Evolutionary conservation across 2,329 filamentous ascomycete genomes (phyloP), one percentile per base, ranked within the genome.

Genomic region (Curvularia sp.): DNA sequence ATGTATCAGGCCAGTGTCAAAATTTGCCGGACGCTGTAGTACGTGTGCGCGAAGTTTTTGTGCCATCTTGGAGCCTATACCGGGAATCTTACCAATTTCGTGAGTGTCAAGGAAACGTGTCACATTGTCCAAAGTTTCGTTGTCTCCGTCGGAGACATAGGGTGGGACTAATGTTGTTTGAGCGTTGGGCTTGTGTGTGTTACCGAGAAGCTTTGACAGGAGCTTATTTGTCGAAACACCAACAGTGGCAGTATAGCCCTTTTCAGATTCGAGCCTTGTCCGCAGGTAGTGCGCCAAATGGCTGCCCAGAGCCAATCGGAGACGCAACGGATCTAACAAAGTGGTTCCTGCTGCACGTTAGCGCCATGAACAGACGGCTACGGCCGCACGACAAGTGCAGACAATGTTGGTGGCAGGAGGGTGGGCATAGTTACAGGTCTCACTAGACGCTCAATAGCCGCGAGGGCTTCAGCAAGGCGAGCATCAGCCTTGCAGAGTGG

Each of bases 211-310:
- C 76, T 98, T 98, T 57, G 91, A 87, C 10, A 97, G 81, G 5
- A 94, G 77, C 76, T 98, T 98, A 70, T 89, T 94, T 0, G 92
- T 96, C 2, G 93, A 89, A 21, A 98, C 87, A 3, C 94, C 94
- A 41, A 91, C 93, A 1, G 93, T 94, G 27, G 90, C 90, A 0
- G 93, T 97, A 77, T 94, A 97, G 1, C 92, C 92, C 69, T 88
- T 89, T 45, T 92, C 83, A 45, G 87, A 81, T 69, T 96, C 90
- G 10, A 98, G 80, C 69, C 86, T 85, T 55, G 83, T 80, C 12
- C 94, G 88, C 25, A 98, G 77, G 72, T 94, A 83, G 28, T 86
- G 81, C 5, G 92, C 92, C 30, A 98, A 80, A 77, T 97, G 92
- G 10, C 92, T 95, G 4, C 87, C 93, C 8, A 97, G 80, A 12